Base-by-base conservation (phyloP, 148 eudicot species). In the Agrostemma githago region DNA sequence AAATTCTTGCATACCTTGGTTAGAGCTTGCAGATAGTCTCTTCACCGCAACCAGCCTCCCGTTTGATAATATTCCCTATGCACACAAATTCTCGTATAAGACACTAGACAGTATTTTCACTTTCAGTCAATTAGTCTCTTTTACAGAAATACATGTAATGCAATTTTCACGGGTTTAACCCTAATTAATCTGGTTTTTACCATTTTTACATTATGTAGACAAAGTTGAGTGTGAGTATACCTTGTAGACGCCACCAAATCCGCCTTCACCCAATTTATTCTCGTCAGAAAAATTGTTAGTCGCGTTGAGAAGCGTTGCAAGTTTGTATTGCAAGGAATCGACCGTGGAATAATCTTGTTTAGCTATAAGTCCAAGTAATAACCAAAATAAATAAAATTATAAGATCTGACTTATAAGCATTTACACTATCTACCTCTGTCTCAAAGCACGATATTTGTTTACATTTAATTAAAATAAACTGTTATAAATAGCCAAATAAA, bases 41-140 rank as follows among this genome's bases (percentile, higher is more conserved):
- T 76, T 82, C 3, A 82, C 68, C 2, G 82, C 84, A 12, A 82
- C 72, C 37, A 78, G 72, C 67, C 72, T 71, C 3, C 81, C 84
- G 14, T 64, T 39, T 6, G 76, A 17, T 44, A 78, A 54, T 5
- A 6, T 71, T 2, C 84, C 84, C 84, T 82, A n/a, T 2, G 41
- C 7, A 12, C 2, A 62, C 16, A 48, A 11, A 38, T 15, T 16
- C 38, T 53, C 15, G 0, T 11, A 10, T 48, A 6, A 15, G 41
- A 8, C 10, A 46, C 11, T 8, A 42, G 4, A 43, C 46, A 43
- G 46, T 43, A 43, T 7, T 43, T 7, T 26, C 34, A 4, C 5
- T 43, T 43, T 43, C 46, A 43, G 46, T 43, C 8, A 43, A 43
- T 14, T 5, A 43, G 46, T 43, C 46, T 43, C 8, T 5, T 43